Base-by-base conservation (phyloP, 805 yeast genomes). In the Lipomyces starkeyi region DNA sequence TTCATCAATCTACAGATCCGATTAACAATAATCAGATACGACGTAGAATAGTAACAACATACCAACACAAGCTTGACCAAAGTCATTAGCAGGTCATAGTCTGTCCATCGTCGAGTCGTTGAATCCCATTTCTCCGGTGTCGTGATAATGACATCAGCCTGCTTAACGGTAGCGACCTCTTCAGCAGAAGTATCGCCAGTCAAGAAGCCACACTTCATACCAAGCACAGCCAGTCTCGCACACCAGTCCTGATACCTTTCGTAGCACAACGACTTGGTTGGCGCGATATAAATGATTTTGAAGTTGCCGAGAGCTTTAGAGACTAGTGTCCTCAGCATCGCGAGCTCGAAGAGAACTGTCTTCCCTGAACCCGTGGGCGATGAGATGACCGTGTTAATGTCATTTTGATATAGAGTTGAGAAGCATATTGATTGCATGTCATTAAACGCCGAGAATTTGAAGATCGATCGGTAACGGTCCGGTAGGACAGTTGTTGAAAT, bases 51-150 rank as follows among this genome's bases (percentile, higher is more conserved):
- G 76, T 58, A 86, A 92, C 34, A 93, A 84, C 73, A 7, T 60
- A 71, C 76, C 52, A 83, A 70, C 56, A 87, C 74, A 68, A 87
- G 80, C 74, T 81, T 80, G 63, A 84, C 73, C 72, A 83, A 73
- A 74, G 80, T 76, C 72, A 84, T 80, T 20, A 82, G 66, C 40
- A 75, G 78, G 29, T 65, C 68, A 34, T 61, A 83, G 70, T 85
- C 86, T 2, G 76, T 72, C 86, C 86, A 82, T 70, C 81, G 83
- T 70, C 88, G 78, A 0, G 89, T 85, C 65, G 86, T 76, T 57
- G 83, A 77, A 72, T 87, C 89, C 88, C 88, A 86, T 74, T 86
- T 87, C 74, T 87, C 89, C 3, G 89, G 89, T 0, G 89, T 87
- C 1, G 88, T 83, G 8, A 87, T 82, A 9, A 87, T 85, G 3